Evolutionary conservation across 371 early-diverging fungal genomes (phyloP).

Genomic region (Caulochytrium protostelioides): DNA sequence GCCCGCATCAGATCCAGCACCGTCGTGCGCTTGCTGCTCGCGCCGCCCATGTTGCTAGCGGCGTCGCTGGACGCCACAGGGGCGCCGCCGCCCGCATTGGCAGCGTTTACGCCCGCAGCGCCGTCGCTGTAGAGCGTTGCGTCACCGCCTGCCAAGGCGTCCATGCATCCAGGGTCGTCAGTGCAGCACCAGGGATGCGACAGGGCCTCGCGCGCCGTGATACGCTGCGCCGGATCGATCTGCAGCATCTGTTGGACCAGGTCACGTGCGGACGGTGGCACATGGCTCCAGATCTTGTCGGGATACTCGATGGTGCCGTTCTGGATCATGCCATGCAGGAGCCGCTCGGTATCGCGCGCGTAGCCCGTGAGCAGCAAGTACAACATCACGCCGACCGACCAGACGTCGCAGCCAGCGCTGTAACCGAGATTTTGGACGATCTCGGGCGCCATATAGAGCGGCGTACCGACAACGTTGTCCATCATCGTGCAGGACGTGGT

Average conservation of each 20-base stretch:
- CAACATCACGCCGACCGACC: slow-evolving; percentile 20
- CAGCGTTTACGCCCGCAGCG: no score
- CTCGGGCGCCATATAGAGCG: slow-evolving; percentile 20
- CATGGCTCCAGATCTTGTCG: slow-evolving; percentile 6
- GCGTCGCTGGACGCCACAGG: neutral
- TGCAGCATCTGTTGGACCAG: slow-evolving; percentile 12
- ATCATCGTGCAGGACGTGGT: slow-evolving; percentile 14
- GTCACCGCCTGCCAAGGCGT: neutral
- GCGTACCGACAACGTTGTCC: slow-evolving; percentile 16
- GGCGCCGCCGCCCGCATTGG: no score
- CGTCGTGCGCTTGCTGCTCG: slow-evolving; percentile 1
- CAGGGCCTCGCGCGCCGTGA: slow-evolving; percentile 15
- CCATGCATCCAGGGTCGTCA: neutral
- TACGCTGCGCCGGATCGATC: slow-evolving; percentile 18
- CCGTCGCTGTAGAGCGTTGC: neutral
- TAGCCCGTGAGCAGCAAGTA: slow-evolving; percentile 16
- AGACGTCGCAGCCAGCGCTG: slow-evolving; percentile 17
- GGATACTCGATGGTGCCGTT: slow-evolving; percentile 15
- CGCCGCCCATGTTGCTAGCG: neutral
- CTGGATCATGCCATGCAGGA: slow-evolving; percentile 11
- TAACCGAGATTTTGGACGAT: slow-evolving; percentile 16
- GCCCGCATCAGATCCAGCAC: slow-evolving; percentile 18
- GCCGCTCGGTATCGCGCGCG: slow-evolving; percentile 7
- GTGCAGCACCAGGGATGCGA: slow-evolving; percentile 17
- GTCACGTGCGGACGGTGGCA: slow-evolving; percentile 9